These are phyloP conservation scores for Boletus semigastroideus DNA, from an alignment of 1,284 basidiomycete species.

Conservation along the genomic window DNA sequence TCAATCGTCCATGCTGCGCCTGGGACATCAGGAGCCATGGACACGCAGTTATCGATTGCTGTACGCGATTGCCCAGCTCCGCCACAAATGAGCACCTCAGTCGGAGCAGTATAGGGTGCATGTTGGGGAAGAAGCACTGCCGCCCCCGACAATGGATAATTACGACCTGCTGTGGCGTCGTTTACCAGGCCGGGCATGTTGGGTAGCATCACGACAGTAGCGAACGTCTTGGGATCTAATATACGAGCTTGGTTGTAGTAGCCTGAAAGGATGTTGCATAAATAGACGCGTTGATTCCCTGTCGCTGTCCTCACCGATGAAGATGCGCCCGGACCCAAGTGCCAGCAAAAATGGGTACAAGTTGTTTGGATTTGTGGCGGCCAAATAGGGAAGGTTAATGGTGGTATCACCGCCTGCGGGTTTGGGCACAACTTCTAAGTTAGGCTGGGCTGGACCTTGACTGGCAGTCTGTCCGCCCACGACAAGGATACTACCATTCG, in stretches of 20 bases:
- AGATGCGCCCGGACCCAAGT: slow-evolving; percentile 62
- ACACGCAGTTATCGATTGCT: slow-evolving; percentile 51
- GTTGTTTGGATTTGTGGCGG: slow-evolving; percentile 71
- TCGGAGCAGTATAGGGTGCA: slow-evolving; percentile 67
- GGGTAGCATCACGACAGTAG: slow-evolving; percentile 58
- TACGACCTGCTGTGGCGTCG: slow-evolving; percentile 68
- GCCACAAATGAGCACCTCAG: slow-evolving; percentile 71
- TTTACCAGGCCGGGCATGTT: slow-evolving; percentile 76
- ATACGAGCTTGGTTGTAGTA: slow-evolving; percentile 80
- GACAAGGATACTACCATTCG: slow-evolving; percentile 70
- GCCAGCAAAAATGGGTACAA: slow-evolving; percentile 75
- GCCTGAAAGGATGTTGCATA: slow-evolving; percentile 35
- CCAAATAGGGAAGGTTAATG: slow-evolving; percentile 45
- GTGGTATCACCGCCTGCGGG: slow-evolving; percentile 43
- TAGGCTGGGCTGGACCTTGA: slow-evolving; percentile 62
- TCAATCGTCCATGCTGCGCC: background rate
- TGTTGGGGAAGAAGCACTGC: slow-evolving; percentile 69
- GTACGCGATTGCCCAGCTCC: slow-evolving; percentile 50
- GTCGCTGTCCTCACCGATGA: slow-evolving; percentile 49
- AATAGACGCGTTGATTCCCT: background rate
- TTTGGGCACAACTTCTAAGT: slow-evolving; percentile 57
- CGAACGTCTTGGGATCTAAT: slow-evolving; percentile 61
- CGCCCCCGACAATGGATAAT: slow-evolving; percentile 75
- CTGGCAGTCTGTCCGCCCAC: slow-evolving; percentile 74
- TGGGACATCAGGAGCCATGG: slow-evolving; percentile 54